Conservation (phyloP, 2,329 filamentous ascomycete species). For the Grosmannia serpens region DNA sequence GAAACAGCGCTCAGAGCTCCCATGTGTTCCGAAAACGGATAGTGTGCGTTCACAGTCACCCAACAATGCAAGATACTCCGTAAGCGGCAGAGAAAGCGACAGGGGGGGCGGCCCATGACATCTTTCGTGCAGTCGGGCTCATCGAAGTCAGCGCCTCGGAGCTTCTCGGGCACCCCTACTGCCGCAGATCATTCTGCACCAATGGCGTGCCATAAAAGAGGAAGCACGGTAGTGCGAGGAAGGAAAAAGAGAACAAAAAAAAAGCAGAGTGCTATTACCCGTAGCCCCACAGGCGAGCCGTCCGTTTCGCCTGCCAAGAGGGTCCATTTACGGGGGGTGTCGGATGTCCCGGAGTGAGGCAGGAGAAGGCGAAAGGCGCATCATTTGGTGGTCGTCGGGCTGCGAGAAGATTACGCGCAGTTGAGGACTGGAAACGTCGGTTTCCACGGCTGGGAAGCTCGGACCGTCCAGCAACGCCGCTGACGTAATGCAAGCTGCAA, state of each 20-base stretch:
- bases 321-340: neutral
- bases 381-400: too few species aligned
- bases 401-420: too few species aligned
- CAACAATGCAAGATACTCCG: too few species aligned
- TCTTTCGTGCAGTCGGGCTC: neutral
- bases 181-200: neutral
- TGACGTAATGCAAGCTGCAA: neutral
- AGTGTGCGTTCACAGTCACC: too few species aligned
- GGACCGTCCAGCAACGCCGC: neutral
- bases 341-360: neutral
- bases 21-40: too few species aligned
- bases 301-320: neutral
- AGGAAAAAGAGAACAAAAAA: neutral
- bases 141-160: neutral
- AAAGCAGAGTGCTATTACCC: neutral
- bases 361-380: neutral
- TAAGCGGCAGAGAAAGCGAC: neutral
- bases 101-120: neutral
- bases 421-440: too few species aligned
- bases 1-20: too few species aligned
- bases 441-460: neutral
- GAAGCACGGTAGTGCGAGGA: neutral
- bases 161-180: neutral
- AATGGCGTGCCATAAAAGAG: neutral
- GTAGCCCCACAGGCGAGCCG: neutral